phyloP scores from a whole-genome alignment of 305 asterid genomes.

The Solanum chacoense region DNA sequence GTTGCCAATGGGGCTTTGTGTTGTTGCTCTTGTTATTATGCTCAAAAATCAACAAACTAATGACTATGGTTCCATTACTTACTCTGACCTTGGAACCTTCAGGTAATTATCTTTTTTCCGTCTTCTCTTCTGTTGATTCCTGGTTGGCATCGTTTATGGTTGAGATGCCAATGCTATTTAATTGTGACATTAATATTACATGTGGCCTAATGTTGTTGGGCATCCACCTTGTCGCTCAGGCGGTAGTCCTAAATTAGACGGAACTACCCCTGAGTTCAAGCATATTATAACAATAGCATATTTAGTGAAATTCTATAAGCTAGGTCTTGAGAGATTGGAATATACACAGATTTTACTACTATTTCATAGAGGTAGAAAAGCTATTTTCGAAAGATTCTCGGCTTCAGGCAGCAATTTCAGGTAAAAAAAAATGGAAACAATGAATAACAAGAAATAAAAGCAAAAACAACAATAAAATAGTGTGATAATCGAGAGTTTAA shows the following conservation, averaged over 20 bases:
- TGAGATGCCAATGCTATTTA: background rate
- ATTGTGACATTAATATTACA: background rate
- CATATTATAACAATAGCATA: background rate
- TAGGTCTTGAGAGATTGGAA: background rate
- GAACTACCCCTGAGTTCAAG: background rate
- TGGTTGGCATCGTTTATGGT: background rate
- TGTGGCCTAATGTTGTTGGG: background rate
- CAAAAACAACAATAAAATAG: background rate
- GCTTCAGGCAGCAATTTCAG: background rate
- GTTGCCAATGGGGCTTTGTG: slow-evolving; percentile 61
- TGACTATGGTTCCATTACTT: slow-evolving; percentile 64
- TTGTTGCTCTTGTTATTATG: slow-evolving; percentile 75
- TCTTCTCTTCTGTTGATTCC: background rate
- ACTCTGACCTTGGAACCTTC: slow-evolving; percentile 82
- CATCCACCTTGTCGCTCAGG: background rate
- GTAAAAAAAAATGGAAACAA: background rate
- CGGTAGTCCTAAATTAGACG: background rate
- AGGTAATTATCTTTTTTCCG: slow-evolving; percentile 21
- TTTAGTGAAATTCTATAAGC: background rate
- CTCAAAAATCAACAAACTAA: slow-evolving; percentile 65
- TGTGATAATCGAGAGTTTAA: background rate
- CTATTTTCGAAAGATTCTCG: background rate
- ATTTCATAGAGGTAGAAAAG: background rate
- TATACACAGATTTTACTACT: background rate
- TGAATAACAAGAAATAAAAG: background rate